Percentiles rank a stretch among this genome's conserved stretches.
phyloP scores from a whole-genome alignment of 2,329 filamentous ascomycete species.

The Coniella vitis region DNA sequence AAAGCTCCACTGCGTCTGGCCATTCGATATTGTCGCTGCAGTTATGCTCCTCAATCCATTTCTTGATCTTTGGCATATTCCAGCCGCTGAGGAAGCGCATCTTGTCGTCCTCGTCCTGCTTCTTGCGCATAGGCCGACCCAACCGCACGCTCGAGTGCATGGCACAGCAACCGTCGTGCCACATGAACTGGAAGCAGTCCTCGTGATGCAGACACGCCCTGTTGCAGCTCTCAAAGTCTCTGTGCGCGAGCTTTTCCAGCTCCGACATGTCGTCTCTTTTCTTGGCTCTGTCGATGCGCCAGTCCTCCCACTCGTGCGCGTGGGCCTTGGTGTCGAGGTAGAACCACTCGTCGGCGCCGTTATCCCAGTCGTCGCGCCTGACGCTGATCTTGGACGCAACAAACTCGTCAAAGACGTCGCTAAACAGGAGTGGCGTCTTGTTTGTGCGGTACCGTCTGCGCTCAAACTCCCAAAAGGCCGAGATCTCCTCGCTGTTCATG shows the following conservation, averaged over 20 bases:
- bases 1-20: conserved; percentile 19
- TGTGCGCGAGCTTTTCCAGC: conserved; percentile 35
- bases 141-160: conserved; percentile 30
- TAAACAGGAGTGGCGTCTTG: conserved; percentile 33
- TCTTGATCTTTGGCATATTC: conserved; percentile 33
- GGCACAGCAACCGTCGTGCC: conserved; percentile 31
- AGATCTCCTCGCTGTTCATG: conserved; percentile 42
- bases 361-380: conserved; percentile 45
- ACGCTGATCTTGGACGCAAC: conserved; percentile 32
- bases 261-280: conserved; percentile 26
- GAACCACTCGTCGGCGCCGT: conserved; percentile 37
- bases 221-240: conserved; percentile 35
- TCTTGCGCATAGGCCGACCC: conserved; percentile 28
- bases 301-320: conserved; percentile 24
- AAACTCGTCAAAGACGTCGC: conserved; percentile 42
- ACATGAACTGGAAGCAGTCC: conserved; percentile 36
- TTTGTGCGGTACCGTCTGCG: conserved; percentile 26
- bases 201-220: conserved; percentile 33
- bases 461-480: conserved; percentile 46
- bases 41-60: conserved; percentile 32
- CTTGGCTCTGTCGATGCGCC: conserved; percentile 27
- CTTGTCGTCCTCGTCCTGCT: conserved; percentile 23
- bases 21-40: conserved; percentile 27
- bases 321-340: conserved; percentile 30
- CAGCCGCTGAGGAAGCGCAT: conserved; percentile 33